Evolutionary conservation across 192 early-diverging fungal genomes (phyloP), one percentile per base, ranked within the genome.

Genomic region (Cetraspora pellucida): DNA sequence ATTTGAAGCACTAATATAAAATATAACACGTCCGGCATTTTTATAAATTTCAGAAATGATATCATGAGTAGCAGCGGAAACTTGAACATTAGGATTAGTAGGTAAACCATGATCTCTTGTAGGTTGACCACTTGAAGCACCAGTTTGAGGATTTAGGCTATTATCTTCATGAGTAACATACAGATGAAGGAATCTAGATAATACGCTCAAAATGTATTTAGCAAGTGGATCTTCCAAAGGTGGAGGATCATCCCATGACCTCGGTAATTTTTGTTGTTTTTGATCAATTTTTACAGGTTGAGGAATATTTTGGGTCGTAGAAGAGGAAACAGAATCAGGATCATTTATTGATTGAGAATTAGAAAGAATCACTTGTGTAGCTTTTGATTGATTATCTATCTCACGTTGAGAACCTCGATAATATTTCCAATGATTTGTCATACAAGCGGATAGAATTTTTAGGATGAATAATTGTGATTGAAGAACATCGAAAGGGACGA

Each of bases 391-490:
- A 37, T 37, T 79, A 25, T 79, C 74, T 21, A 79, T 59, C 10
- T 85, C 87, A n/a, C 77, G 80, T 44, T 75, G 72, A 10, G 66
- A n/a, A 47, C 81, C 86, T 70, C 87, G 87, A 75, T 89, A 88
- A 80, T 85, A 88, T 71, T 95, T 90, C 95, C 95, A 96, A 79
- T 94, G 87, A 68, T 91, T 91, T 46, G 92, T 90, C 90, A 95
- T 93, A 79, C 94, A 95, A 71, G 91, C 90, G 3, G 92, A 92
- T 28, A 96, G 81, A 52, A 97, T 85, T 71, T 92, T 86, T 64
- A 96, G 86, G 16, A 96, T 80, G 77, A 95, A 94, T 13, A 95
- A 85, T 80, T 96, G 95, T 19, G 94, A 95, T 77, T 97, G 93
- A 77, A 94, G 87, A 31, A 90, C 85, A 54, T 94, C 87, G 30